Evolutionary conservation across 148 eudicot species (phyloP).

Genomic region (Bassia scoparia): DNA sequence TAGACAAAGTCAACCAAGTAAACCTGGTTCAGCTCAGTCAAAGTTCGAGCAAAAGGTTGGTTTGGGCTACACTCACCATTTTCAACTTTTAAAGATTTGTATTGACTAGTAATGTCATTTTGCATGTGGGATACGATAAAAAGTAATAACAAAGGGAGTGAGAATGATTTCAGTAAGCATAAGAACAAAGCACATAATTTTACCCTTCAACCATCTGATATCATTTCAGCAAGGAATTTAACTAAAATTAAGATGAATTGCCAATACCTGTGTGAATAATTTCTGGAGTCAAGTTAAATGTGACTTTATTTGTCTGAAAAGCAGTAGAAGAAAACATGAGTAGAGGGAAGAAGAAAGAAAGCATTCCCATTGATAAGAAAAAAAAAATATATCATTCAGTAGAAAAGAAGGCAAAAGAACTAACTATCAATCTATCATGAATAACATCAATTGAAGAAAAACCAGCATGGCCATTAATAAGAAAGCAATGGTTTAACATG

Average conservation of each 20-base stretch:
- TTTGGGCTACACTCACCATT: not conserved
- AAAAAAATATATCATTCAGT: not conserved
- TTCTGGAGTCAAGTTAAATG: constrained; percentile 87
- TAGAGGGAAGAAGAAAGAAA: constrained; percentile 9
- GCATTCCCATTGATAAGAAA: not conserved
- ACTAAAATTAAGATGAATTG: not conserved
- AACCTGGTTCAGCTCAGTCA: not conserved
- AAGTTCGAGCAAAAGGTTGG: not conserved
- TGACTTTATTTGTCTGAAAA: constrained; percentile 88
- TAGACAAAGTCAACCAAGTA: not conserved
- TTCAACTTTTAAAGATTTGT: too few relatives aligned
- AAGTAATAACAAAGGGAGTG: too few relatives aligned
- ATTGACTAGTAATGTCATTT: too few relatives aligned
- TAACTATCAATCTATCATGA: too few relatives aligned
- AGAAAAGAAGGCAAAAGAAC: not conserved
- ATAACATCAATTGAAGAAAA: too few relatives aligned
- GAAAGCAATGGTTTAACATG: not conserved
- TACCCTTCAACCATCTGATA: not conserved
- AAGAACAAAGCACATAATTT: not conserved
- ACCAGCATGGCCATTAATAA: not conserved
- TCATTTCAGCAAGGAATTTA: not conserved
- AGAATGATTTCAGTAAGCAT: not conserved
- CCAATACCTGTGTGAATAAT: constrained; percentile 86
- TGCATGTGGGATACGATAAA: too few relatives aligned
- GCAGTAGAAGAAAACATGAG: constrained; percentile 7